These are phyloP conservation scores for Neoboletus subvelutipes DNA, from an alignment of 768 basidiomycete genomes.

Conservation along the genomic window DNA sequence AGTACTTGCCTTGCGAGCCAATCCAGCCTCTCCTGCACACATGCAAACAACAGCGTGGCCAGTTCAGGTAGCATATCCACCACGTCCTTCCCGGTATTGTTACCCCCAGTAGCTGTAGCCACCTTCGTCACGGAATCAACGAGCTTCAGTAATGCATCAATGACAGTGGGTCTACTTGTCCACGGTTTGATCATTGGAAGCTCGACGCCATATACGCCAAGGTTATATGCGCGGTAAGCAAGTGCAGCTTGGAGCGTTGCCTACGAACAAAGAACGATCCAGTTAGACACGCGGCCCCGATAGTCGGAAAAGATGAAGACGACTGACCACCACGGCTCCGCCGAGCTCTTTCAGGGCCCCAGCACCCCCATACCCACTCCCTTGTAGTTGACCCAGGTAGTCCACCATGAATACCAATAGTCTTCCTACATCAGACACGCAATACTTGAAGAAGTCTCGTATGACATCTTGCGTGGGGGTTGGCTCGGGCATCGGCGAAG, in stretches of 20 bases:
- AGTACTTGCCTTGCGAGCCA: slow-evolving; percentile 60
- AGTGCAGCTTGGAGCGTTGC: slow-evolving; percentile 69
- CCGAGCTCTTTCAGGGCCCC: slow-evolving; percentile 40
- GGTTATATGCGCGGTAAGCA: slow-evolving; percentile 71
- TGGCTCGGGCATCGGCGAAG: slow-evolving; percentile 42
- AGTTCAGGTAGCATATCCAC: slow-evolving; percentile 62
- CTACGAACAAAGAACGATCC: slow-evolving; percentile 37
- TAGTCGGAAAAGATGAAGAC: neutral
- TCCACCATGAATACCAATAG: slow-evolving; percentile 62
- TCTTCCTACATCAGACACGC: slow-evolving; percentile 62
- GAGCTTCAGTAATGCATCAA: slow-evolving; percentile 69
- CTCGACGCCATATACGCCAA: slow-evolving; percentile 74
- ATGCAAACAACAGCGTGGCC: slow-evolving; percentile 61
- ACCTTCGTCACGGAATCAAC: slow-evolving; percentile 59
- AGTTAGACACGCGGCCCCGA: neutral
- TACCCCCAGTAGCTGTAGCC: slow-evolving; percentile 14
- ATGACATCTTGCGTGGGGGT: slow-evolving; percentile 69
- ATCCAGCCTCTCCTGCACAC: slow-evolving; percentile 63
- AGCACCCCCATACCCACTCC: slow-evolving; percentile 21
- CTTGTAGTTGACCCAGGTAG: slow-evolving; percentile 26
- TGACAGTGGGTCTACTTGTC: slow-evolving; percentile 70
- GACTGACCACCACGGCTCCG: slow-evolving; percentile 57
- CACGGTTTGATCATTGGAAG: slow-evolving; percentile 73
- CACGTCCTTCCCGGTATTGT: slow-evolving; percentile 35
- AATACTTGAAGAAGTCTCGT: slow-evolving; percentile 79